Conservation (phyloP, 441 rosid species). For the Pelargonium hybrid region DNA sequence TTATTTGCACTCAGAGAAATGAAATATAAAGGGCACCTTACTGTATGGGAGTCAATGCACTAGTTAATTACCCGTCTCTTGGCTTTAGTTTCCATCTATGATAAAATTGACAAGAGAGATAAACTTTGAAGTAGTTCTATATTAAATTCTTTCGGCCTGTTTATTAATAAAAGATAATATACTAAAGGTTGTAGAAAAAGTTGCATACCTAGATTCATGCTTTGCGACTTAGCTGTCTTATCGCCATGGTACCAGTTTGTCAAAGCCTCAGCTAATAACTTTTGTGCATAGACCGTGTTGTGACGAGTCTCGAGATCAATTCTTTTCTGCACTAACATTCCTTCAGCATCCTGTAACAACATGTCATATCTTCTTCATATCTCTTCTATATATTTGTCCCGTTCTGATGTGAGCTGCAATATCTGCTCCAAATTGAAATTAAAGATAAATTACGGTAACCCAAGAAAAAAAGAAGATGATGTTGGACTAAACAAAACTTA, state of each 20-base stretch:
- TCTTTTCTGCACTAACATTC: conserved; percentile 6
- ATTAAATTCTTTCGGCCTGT: too few species aligned
- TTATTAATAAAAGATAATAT: too few species aligned
- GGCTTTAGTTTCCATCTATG: too few species aligned
- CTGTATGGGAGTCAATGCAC: too few species aligned
- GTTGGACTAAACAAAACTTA: background rate
- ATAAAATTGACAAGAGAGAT: too few species aligned
- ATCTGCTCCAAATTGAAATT: conserved; percentile 13
- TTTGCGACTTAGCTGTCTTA: background rate
- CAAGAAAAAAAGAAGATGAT: background rate
- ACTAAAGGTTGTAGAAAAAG: background rate
- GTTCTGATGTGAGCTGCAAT: conserved; percentile 15
- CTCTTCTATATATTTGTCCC: conserved; percentile 18
- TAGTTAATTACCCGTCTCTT: too few species aligned
- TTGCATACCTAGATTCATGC: background rate
- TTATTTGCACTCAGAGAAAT: too few species aligned
- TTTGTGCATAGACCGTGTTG: conserved; percentile 2
- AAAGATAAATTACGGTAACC: background rate
- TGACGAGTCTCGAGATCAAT: conserved; percentile 9
- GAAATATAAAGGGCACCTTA: too few species aligned
- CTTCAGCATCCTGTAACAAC: conserved; percentile 19
- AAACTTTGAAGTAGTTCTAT: too few species aligned
- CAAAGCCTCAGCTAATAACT: conserved; percentile 17
- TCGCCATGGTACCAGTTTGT: background rate
- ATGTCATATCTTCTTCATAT: conserved; percentile 15